A percentile compares a stretch with the other conserved stretches of the same genome.
These are phyloP conservation scores for Saitozyma podzolica DNA, from an alignment of 768 basidiomycete species.

Conservation along the genomic window DNA sequence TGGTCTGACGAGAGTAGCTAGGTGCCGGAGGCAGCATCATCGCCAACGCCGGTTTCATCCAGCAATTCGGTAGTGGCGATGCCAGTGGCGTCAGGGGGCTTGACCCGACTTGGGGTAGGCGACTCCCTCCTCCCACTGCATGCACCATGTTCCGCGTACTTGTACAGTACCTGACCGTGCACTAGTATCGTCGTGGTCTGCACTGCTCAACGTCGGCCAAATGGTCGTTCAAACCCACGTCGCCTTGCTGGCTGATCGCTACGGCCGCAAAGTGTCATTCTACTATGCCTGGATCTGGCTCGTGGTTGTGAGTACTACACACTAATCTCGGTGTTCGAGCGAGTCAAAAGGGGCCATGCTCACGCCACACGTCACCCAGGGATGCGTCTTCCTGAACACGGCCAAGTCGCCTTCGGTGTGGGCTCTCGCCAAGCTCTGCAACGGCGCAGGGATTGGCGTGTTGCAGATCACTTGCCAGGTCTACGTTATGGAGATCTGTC, in stretches of 20 bases:
- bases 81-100: conserved; percentile 2
- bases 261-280: conserved; percentile 14
- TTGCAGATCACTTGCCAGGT: conserved; percentile 15
- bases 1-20: conserved; percentile 4
- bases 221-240: conserved; percentile 13
- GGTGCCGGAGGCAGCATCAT: conserved; percentile 13
- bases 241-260: conserved; percentile 10
- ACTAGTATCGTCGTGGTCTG: conserved; percentile 12
- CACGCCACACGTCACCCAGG: background rate
- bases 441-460: conserved; percentile 15
- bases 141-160: no score
- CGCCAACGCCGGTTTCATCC: conserved; percentile 15
- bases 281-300: conserved; percentile 11
- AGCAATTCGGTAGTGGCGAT: conserved; percentile 13
- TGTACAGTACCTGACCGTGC: background rate
- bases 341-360: no score
- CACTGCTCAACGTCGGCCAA: conserved; percentile 16
- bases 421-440: conserved; percentile 18
- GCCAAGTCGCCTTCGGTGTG: conserved; percentile 12
- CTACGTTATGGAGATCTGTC: conserved; percentile 19
- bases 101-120: conserved; percentile 16
- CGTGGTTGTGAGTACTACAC: conserved; percentile 14
- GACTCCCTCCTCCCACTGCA: background rate
- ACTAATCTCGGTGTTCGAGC: no score
- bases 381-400: conserved; percentile 11